Conservation (phyloP, 345 rosid genomes). For the Arabis hirsuta region DNA sequence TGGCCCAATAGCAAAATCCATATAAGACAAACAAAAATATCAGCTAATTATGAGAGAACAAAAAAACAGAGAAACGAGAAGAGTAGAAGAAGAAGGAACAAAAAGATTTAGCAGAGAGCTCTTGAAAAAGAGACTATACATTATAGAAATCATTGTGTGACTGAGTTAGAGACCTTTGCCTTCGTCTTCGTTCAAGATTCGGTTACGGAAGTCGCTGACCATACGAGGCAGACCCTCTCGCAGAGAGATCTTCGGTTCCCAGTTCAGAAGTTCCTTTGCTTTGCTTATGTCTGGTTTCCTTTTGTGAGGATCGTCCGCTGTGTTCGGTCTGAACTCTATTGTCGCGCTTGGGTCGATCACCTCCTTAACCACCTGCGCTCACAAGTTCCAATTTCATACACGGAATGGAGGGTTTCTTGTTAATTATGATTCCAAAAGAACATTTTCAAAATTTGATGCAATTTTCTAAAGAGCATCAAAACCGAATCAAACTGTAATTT, state of each 20-base stretch:
- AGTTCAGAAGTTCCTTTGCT: conserved; percentile 87
- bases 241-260: conserved; percentile 89
- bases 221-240: conserved; percentile 89
- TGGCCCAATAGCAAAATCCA: conserved; percentile 9
- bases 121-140: conserved; percentile 44
- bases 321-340: conserved; percentile 84
- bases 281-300: conserved; percentile 95
- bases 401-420: background rate
- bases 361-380: conserved; percentile 79
- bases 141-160: conserved; percentile 23
- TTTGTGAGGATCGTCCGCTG: conserved; percentile 96
- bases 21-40: background rate
- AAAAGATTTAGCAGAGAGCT: conserved; percentile 33
- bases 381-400: conserved; percentile 13
- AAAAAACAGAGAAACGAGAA: background rate
- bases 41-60: background rate
- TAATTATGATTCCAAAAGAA: conserved; percentile 7
- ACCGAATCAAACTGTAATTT: background rate
- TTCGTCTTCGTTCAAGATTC: conserved; percentile 87
- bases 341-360: conserved; percentile 94
- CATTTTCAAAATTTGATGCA: conserved; percentile 8
- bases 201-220: conserved; percentile 87
- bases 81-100: conserved; percentile 3
- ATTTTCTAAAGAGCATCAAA: background rate
- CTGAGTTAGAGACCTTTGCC: conserved; percentile 59